Conservation (phyloP, 768 basidiomycete species). For the Leucocoprinus sp. region DNA sequence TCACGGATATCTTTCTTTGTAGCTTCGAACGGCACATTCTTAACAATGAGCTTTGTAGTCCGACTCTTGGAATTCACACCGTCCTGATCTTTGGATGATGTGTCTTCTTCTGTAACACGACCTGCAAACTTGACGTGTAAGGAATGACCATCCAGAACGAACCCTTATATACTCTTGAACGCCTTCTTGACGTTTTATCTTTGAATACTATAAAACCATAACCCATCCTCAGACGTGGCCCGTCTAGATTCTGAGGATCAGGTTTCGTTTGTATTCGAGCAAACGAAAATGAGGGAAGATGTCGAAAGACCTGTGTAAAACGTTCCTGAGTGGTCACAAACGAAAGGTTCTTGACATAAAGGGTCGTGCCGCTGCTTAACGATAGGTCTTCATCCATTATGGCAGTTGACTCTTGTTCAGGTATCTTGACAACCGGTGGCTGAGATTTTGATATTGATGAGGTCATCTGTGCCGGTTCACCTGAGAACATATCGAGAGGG, state of each 20-base stretch:
- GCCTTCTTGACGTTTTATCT: constrained; percentile 68
- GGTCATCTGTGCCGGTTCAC: constrained; percentile 18
- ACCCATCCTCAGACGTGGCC: constrained; percentile 75
- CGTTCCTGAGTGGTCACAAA: constrained; percentile 82
- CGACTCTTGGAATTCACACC: constrained; percentile 42
- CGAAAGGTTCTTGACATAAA: constrained; percentile 93
- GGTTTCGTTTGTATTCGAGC: constrained; percentile 88
- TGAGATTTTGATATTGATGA: background rate
- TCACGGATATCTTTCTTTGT: constrained; percentile 88
- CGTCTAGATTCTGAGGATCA: constrained; percentile 64
- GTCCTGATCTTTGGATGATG: constrained; percentile 23
- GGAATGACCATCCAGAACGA: constrained; percentile 80
- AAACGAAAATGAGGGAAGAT: constrained; percentile 75
- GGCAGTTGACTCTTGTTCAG: constrained; percentile 32
- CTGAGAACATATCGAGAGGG: constrained; percentile 73
- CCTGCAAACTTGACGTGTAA: constrained; percentile 83
- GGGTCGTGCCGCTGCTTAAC: constrained; percentile 64
- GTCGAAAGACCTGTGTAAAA: constrained; percentile 59
- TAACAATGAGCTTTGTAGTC: constrained; percentile 94
- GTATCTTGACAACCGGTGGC: constrained; percentile 29
- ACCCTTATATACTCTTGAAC: constrained; percentile 68
- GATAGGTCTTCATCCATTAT: constrained; percentile 34
- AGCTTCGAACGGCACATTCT: constrained; percentile 97
- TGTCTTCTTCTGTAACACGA: constrained; percentile 62
- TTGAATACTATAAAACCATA: constrained; percentile 95